Evolutionary conservation across 805 yeast genomes (phyloP), one percentile per base, ranked within the genome.

Genomic region (Limtongozyma cylindracea): DNA sequence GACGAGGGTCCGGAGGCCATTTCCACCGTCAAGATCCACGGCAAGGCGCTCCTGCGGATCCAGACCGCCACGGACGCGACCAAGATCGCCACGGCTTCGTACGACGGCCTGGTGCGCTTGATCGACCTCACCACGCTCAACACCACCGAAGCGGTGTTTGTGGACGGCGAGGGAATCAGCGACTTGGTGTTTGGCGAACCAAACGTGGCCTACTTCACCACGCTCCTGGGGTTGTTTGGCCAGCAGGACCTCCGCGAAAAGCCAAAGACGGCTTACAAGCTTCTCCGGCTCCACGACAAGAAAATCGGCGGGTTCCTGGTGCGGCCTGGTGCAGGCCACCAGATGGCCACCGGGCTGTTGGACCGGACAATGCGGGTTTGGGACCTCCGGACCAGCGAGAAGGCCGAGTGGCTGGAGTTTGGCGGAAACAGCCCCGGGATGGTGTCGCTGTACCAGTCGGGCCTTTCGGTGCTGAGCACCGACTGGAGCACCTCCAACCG

Each of bases 231-330:
- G 2, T 68, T 68, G 26, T 71, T 84, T 39, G 65, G 74, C 11
- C 55, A 51, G n/a, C 55, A 69, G 27, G 96, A 84, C 39, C 24
- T 65, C 8, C 50, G 98, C 29, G 42, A 51, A 10, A 33, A 34
- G 16, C 52, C 53, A 21, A 49, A 47, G 18, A 27, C 32, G 5
- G 27, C 25, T 11, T 27, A 34, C 4, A 32, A 43, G 4, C 43
- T 67, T n/a, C 47, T 56, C 20, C 52, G 91, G 29, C 41, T 82
- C 10, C 77, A 82, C 25, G 91, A 76, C 35, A 82, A 84, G 38
- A 88, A 88, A 38, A 82, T 88, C 25, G 96, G 96, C 0, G 78
- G 91, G 1, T 77, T 88, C 41, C 38, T 70, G 1, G 58, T 77
- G 10, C 78, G 78, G 33, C 96, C 96, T 1, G 40, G 47, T 10